These are phyloP conservation scores for Globisporangium lucens DNA, from an alignment of 352 stramenopile genomes.

Conservation along the genomic window DNA sequence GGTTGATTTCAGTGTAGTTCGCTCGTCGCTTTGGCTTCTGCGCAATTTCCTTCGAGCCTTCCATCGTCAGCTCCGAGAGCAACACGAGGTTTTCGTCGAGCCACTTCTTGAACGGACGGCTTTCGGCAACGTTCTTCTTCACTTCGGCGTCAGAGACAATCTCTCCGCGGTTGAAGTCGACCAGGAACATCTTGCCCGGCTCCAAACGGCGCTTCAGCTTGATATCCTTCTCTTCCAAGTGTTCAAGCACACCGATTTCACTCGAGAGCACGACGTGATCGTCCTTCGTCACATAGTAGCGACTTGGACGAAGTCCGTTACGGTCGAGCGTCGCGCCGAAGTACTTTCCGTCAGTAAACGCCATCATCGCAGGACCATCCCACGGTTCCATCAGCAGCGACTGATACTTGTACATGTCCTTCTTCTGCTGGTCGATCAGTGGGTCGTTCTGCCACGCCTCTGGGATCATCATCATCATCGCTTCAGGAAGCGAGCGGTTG, in stretches of 20 bases:
- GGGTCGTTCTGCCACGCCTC: conserved; percentile 96
- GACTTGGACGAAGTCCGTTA: conserved; percentile 93
- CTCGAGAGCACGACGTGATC: conserved; percentile 94
- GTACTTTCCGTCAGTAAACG: conserved; percentile 94
- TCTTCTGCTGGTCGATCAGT: conserved; percentile 90
- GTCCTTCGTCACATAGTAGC: conserved; percentile 97
- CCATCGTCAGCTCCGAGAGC: conserved; percentile 67
- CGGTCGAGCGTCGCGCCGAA: conserved; percentile 96
- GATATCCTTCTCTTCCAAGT: conserved; percentile 90
- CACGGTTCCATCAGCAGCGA: conserved; percentile 97
- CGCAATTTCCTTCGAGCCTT: conserved; percentile 26
- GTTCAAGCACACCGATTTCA: conserved; percentile 93
- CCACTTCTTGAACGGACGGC: conserved; percentile 91
- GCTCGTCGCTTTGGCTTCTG: conserved; percentile 23
- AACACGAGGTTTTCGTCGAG: conserved; percentile 89
- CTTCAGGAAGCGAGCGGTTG: conserved; percentile 91
- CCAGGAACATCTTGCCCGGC: conserved; percentile 97
- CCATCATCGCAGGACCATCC: conserved; percentile 98
- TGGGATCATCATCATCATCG: conserved; percentile 98
- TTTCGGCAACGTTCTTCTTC: conserved; percentile 89
- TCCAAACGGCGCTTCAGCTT: conserved; percentile 94
- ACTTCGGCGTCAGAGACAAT: conserved; percentile 96
- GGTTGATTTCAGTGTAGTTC: conserved; percentile 75
- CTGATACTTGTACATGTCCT: conserved; percentile 98
- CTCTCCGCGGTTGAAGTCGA: conserved; percentile 93